Percentiles rank a stretch among this genome's conserved stretches.
phyloP scores from a whole-genome alignment of 495 filamentous ascomycete genomes.

The Penicillium tannophilum region DNA sequence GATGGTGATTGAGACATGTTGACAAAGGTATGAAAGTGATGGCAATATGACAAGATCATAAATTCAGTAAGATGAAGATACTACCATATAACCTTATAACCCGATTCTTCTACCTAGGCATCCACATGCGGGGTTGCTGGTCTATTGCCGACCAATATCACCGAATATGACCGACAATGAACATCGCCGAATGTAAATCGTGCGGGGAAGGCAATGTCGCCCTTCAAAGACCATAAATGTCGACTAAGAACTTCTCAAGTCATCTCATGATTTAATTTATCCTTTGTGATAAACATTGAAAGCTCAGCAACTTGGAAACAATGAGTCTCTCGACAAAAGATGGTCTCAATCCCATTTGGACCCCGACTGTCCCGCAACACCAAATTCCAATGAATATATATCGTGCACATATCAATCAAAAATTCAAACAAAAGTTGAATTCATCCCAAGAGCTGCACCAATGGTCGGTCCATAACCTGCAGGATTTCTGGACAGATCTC shows the following conservation, averaged over 20 bases:
- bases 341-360: conserved; percentile 14
- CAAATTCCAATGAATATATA: conserved; percentile 27
- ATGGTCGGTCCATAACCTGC: conserved; percentile 22
- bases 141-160: conserved; percentile 20
- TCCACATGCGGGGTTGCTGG: conserved; percentile 15
- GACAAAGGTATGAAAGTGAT: background rate
- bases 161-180: conserved; percentile 19
- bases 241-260: background rate
- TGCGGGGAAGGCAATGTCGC: conserved; percentile 1
- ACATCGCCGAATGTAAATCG: conserved; percentile 16
- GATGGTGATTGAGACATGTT: conserved; percentile 13
- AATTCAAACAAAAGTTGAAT: conserved; percentile 17
- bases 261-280: background rate
- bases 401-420: conserved; percentile 24
- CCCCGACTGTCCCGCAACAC: conserved; percentile 11
- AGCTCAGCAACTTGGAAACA: too few relatives aligned
- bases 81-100: too few relatives aligned
- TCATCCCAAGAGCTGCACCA: conserved; percentile 24
- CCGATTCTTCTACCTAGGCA: too few relatives aligned
- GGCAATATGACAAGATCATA: too few relatives aligned
- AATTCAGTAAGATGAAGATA: too few relatives aligned
- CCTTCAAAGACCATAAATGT: too few relatives aligned
- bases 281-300: too few relatives aligned
- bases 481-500: conserved; percentile 26
- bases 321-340: too few relatives aligned